Evolutionary conservation across 2,329 filamentous ascomycete genomes (phyloP).

Genomic region (Rhytidhysteron rufulum): DNA sequence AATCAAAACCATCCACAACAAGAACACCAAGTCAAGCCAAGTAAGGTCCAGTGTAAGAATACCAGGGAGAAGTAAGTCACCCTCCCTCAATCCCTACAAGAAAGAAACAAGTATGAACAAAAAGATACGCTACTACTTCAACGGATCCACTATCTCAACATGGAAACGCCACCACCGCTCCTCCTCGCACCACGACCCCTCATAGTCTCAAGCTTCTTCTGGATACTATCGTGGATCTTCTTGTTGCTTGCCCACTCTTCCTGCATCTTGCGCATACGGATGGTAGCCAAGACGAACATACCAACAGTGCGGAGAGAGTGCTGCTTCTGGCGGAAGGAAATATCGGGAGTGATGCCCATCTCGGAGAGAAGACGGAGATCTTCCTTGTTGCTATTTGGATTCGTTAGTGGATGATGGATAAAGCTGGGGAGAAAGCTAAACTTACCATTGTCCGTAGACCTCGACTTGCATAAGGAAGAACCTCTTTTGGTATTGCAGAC

Average conservation of each 20-base stretch:
- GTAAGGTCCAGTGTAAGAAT: no score
- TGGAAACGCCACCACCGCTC: neutral
- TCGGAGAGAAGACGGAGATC: constrained; percentile 81
- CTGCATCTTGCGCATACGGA: constrained; percentile 49
- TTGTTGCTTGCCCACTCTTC: constrained; percentile 49
- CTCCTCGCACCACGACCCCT: constrained; percentile 22
- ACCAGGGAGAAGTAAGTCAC: no score
- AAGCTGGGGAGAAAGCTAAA: constrained; percentile 1
- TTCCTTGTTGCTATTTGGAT: constrained; percentile 77
- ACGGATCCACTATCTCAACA: neutral
- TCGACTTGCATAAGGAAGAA: constrained; percentile 76
- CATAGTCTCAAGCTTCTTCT: constrained; percentile 46
- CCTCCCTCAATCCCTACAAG: no score
- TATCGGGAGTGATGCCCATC: constrained; percentile 65
- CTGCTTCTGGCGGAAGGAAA: constrained; percentile 41
- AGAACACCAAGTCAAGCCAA: no score
- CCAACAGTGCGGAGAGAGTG: constrained; percentile 48
- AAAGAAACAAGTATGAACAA: no score
- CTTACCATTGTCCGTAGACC: constrained; percentile 86
- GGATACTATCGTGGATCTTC: constrained; percentile 45
- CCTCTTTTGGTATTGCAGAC: constrained; percentile 81
- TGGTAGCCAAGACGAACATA: constrained; percentile 45
- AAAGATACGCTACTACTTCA: no score
- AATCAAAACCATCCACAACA: no score
- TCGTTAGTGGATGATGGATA: constrained; percentile 17